Percentiles rank a stretch among this genome's conserved stretches.
Conservation (phyloP, 768 basidiomycete species). For the Calocybe gangraenosa region DNA sequence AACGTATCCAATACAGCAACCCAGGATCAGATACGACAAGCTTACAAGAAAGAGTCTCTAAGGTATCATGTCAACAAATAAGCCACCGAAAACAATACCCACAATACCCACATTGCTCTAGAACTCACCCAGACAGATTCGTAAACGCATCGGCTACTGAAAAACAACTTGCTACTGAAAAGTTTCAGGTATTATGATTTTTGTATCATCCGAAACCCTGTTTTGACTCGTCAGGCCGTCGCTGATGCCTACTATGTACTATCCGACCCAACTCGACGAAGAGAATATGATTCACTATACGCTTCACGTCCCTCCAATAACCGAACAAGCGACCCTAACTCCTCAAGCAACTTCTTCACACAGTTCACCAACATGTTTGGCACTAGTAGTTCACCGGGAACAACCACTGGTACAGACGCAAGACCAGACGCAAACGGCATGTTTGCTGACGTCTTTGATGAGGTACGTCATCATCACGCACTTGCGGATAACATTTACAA, state of each 20-base stretch:
- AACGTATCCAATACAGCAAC: slow-evolving; percentile 52
- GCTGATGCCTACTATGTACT: slow-evolving; percentile 95
- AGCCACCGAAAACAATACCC: slow-evolving; percentile 1
- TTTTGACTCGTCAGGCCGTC: slow-evolving; percentile 53
- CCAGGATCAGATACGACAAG: slow-evolving; percentile 67
- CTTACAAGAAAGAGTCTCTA: slow-evolving; percentile 77
- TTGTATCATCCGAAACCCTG: background rate
- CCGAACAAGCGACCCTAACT: slow-evolving; percentile 56
- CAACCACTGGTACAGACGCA: slow-evolving; percentile 25
- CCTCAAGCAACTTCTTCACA: slow-evolving; percentile 72
- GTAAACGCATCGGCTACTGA: slow-evolving; percentile 66
- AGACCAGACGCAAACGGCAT: slow-evolving; percentile 77
- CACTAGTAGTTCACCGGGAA: slow-evolving; percentile 24
- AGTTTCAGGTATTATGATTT: slow-evolving; percentile 59
- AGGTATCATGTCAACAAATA: slow-evolving; percentile 33
- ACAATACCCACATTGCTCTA: slow-evolving; percentile 27
- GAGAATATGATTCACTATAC: slow-evolving; percentile 70
- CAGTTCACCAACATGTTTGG: slow-evolving; percentile 74
- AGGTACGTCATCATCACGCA: slow-evolving; percentile 42
- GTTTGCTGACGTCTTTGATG: slow-evolving; percentile 90
- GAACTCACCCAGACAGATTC: slow-evolving; percentile 88
- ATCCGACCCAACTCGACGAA: slow-evolving; percentile 68
- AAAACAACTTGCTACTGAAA: slow-evolving; percentile 72
- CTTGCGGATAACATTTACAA: background rate
- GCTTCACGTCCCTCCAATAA: slow-evolving; percentile 47